These are phyloP conservation scores for Paracoccidioides brasiliensis DNA, from an alignment of 2,329 filamentous ascomycete species.

Conservation along the genomic window DNA sequence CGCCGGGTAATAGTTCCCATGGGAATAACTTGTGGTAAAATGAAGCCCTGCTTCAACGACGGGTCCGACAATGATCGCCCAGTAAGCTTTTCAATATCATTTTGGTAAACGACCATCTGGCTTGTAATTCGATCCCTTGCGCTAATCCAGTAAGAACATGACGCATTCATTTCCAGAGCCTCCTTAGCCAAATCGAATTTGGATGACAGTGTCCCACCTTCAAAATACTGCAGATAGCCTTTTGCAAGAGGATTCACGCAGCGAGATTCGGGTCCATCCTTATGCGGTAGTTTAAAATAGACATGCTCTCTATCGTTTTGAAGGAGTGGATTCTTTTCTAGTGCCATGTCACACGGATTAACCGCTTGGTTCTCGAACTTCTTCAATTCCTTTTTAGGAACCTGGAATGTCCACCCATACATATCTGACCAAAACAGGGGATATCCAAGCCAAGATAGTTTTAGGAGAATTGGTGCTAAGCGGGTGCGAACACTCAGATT, in stretches of 20 bases:
- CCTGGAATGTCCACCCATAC: constrained; percentile 84
- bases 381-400: constrained; percentile 47
- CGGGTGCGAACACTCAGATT: constrained; percentile 74
- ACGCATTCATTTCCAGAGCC: constrained; percentile 95
- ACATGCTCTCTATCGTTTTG: constrained; percentile 51
- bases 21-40: constrained; percentile 87
- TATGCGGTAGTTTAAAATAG: constrained; percentile 94
- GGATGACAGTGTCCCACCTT: constrained; percentile 74
- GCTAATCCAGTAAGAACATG: constrained; percentile 98
- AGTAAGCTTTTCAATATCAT: constrained; percentile 36
- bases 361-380: constrained; percentile 62
- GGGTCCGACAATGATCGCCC: constrained; percentile 14
- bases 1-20: constrained; percentile 96
- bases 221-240: constrained; percentile 79
- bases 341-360: constrained; percentile 59
- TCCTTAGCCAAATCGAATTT: constrained; percentile 86
- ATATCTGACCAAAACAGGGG: constrained; percentile 88
- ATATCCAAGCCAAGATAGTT: constrained; percentile 75
- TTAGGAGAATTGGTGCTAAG: constrained; percentile 71
- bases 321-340: constrained; percentile 55
- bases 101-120: constrained; percentile 87
- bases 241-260: constrained; percentile 86
- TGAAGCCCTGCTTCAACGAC: constrained; percentile 53
- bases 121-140: constrained; percentile 82
- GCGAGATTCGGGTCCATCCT: constrained; percentile 74